A percentile compares a stretch with the other conserved stretches of the same genome.
Evolutionary conservation across 148 eudicot genomes (phyloP).

Genomic region (Pharnaceum exiguum): DNA sequence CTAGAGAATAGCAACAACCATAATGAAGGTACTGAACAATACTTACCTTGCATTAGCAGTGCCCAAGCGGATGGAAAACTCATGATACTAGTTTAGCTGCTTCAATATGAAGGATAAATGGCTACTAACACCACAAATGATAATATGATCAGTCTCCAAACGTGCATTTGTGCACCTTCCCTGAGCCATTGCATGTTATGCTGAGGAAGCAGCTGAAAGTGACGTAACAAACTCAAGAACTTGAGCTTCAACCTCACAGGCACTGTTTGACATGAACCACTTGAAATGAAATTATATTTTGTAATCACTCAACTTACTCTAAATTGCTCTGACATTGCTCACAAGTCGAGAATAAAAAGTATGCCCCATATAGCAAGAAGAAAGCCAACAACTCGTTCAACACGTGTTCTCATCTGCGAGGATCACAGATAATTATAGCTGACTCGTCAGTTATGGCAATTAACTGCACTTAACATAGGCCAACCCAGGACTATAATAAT

Average conservation of each 20-base stretch:
- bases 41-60: constrained; percentile 83
- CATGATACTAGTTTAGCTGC: constrained; percentile 91
- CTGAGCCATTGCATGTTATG: constrained; percentile 84
- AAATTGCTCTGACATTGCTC: constrained; percentile 96
- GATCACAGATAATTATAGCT: constrained; percentile 1
- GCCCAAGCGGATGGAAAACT: constrained; percentile 83
- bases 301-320: constrained; percentile 60
- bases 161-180: constrained; percentile 97
- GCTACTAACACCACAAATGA: constrained; percentile 90
- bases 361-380: constrained; percentile 96
- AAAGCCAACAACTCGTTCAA: constrained; percentile 93
- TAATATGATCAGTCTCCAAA: constrained; percentile 89
- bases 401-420: constrained; percentile 68
- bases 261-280: background rate
- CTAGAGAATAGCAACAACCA: background rate
- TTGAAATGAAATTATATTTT: constrained; percentile 6
- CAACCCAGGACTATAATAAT: constrained; percentile 13
- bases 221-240: constrained; percentile 15
- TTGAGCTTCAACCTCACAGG: constrained; percentile 14
- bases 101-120: constrained; percentile 74
- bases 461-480: background rate
- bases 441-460: background rate
- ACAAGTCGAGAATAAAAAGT: constrained; percentile 88
- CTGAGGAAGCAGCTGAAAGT: constrained; percentile 39
- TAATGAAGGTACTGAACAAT: background rate